These are phyloP conservation scores for Fusarium paranaense DNA, from an alignment of 2,329 filamentous ascomycete genomes.

Conservation along the genomic window DNA sequence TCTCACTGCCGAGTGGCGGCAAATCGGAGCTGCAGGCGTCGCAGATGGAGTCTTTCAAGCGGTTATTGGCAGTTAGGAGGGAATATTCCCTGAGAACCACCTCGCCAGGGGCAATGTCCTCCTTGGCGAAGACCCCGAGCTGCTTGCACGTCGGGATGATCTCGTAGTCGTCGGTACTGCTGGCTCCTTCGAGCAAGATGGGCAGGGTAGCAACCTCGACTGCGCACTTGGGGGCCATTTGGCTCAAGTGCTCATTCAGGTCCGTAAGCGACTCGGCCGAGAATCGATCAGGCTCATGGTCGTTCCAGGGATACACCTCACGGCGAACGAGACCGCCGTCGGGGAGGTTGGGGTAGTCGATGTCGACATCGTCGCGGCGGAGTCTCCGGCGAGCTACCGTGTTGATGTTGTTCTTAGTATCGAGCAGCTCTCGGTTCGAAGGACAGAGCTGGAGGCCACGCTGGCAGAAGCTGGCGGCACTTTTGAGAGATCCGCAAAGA, in stretches of 20 bases:
- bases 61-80: constrained; percentile 88
- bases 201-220: constrained; percentile 83
- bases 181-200: constrained; percentile 70
- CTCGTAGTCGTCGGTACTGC: constrained; percentile 61
- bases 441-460: constrained; percentile 69
- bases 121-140: constrained; percentile 88
- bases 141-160: constrained; percentile 74
- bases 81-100: constrained; percentile 84
- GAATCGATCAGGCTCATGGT: constrained; percentile 76
- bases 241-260: constrained; percentile 76
- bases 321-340: constrained; percentile 77
- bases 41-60: constrained; percentile 86
- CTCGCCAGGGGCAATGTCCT: constrained; percentile 82
- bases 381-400: constrained; percentile 63
- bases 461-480: constrained; percentile 73
- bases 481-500: constrained; percentile 76
- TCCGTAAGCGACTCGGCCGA: constrained; percentile 75
- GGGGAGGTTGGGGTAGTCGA: constrained; percentile 65
- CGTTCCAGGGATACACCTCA: constrained; percentile 78
- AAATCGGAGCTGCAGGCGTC: constrained; percentile 87
- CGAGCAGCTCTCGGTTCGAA: constrained; percentile 65
- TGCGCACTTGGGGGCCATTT: constrained; percentile 83
- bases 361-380: constrained; percentile 58
- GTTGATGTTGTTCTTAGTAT: constrained; percentile 65
- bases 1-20: constrained; percentile 66